These are phyloP conservation scores for Orychophragmus violaceus DNA, from an alignment of 345 rosid species.

Conservation along the genomic window DNA sequence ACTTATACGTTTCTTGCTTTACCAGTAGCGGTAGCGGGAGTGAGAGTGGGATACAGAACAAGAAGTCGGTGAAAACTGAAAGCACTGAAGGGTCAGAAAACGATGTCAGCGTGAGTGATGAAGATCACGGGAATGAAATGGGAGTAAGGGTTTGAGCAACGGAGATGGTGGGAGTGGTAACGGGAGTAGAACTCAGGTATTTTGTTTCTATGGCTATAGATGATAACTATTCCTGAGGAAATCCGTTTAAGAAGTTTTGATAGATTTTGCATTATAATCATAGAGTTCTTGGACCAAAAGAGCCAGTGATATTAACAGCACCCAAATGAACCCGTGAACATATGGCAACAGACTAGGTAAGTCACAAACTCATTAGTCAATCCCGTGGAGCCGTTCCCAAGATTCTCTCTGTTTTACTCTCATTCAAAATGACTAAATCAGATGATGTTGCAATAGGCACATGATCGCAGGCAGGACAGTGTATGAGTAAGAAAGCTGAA, in stretches of 20 bases:
- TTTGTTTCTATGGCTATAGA: neutral
- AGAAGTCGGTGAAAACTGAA: constrained; percentile 37
- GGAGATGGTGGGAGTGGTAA: constrained; percentile 50
- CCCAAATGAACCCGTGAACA: constrained; percentile 37
- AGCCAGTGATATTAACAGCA: too few species aligned
- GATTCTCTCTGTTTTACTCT: neutral
- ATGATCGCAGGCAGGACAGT: constrained; percentile 26
- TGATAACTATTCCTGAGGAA: neutral
- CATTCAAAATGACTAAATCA: neutral
- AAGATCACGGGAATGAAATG: constrained; percentile 39
- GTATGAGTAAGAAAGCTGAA: neutral
- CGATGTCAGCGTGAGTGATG: constrained; percentile 33
- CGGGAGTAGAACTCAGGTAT: constrained; percentile 80
- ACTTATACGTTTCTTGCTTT: constrained; percentile 15
- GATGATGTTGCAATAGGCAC: constrained; percentile 28
- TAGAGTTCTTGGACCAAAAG: constrained; percentile 73
- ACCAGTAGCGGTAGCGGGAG: constrained; percentile 70
- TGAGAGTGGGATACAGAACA: constrained; percentile 58
- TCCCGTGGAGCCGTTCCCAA: neutral
- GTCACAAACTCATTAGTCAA: neutral
- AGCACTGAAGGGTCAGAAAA: constrained; percentile 37
- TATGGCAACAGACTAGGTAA: constrained; percentile 35
- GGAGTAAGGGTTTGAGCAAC: constrained; percentile 34
- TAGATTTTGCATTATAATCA: constrained; percentile 3
- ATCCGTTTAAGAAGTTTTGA: neutral